Evolutionary conservation across 1,139 yeast species (phyloP).

Genomic region (Geotrichum fermentans): DNA sequence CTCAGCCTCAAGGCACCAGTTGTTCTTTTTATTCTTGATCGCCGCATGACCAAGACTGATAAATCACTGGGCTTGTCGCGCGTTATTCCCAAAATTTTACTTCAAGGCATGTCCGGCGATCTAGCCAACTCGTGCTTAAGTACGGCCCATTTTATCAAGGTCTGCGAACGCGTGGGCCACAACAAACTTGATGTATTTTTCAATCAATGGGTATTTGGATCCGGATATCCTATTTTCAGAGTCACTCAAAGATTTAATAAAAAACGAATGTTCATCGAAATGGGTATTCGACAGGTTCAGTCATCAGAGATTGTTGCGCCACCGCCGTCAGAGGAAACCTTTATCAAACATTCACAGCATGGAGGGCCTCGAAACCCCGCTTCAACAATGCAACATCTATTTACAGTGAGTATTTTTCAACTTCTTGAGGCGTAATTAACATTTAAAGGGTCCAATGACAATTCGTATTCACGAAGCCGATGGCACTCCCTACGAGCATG

Average conservation of each 20-base stretch:
- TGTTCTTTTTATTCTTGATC: constrained; percentile 76
- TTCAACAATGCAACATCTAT: constrained; percentile 40
- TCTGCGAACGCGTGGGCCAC: constrained; percentile 91
- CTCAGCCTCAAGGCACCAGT: constrained; percentile 77
- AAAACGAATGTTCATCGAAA: constrained; percentile 88
- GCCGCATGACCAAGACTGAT: constrained; percentile 94
- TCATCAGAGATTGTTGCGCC: constrained; percentile 47
- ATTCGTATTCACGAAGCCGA: constrained; percentile 96
- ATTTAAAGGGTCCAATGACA: constrained; percentile 76
- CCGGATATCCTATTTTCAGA: constrained; percentile 84
- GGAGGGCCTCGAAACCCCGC: constrained; percentile 30
- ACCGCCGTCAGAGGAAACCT: constrained; percentile 39
- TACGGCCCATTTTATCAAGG: constrained; percentile 79
- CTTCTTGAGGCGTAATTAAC: not conserved
- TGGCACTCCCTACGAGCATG: constrained; percentile 98
- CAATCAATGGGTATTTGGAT: constrained; percentile 87
- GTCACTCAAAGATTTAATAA: constrained; percentile 90
- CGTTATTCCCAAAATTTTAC: constrained; percentile 82
- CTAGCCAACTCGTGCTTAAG: constrained; percentile 72
- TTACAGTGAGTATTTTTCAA: constrained; percentile 38
- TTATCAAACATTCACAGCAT: constrained; percentile 42
- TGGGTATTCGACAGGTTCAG: constrained; percentile 90
- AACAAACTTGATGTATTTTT: constrained; percentile 78
- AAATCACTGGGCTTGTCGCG: constrained; percentile 87
- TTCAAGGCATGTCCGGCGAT: constrained; percentile 96